A percentile compares a stretch with the other conserved stretches of the same genome.
phyloP scores from a whole-genome alignment of 2,329 filamentous ascomycete species.

The Ceratocystis ficicola region DNA sequence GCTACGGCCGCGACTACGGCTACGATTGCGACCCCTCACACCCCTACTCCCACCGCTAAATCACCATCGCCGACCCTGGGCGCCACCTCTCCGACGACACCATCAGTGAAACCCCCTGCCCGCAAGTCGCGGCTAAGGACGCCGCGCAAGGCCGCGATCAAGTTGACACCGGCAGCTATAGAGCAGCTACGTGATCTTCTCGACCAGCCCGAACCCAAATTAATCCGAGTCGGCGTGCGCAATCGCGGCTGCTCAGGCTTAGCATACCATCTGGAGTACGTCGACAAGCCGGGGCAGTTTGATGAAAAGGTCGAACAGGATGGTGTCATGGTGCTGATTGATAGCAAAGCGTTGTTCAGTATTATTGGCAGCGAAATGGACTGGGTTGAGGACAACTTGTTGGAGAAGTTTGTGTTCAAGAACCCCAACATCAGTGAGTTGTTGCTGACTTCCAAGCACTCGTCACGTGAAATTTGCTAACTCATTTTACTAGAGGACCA shows the following conservation, averaged over 20 bases:
- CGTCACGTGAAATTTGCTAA: conserved; percentile 27
- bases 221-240: conserved; percentile 87
- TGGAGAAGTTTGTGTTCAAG: conserved; percentile 80
- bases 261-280: conserved; percentile 87
- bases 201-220: conserved; percentile 75
- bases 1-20: not conserved
- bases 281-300: conserved; percentile 76
- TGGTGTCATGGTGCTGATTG: conserved; percentile 87
- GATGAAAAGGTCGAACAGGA: conserved; percentile 94
- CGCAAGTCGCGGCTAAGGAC: conserved; percentile 47
- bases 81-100: not conserved
- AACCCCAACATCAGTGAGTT: conserved; percentile 97
- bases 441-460: too few relatives aligned
- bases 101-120: conserved; percentile 33
- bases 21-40: not conserved
- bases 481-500: conserved; percentile 57
- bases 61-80: not conserved
- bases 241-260: conserved; percentile 90
- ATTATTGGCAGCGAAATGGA: conserved; percentile 99
- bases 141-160: conserved; percentile 83
- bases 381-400: conserved; percentile 92
- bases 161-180: conserved; percentile 67
- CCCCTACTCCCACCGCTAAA: not conserved
- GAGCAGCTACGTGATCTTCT: conserved; percentile 65
- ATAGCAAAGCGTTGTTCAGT: conserved; percentile 93